Evolutionary conservation across 495 filamentous ascomycete genomes (phyloP).

Genomic region (Cercophora sp.): DNA sequence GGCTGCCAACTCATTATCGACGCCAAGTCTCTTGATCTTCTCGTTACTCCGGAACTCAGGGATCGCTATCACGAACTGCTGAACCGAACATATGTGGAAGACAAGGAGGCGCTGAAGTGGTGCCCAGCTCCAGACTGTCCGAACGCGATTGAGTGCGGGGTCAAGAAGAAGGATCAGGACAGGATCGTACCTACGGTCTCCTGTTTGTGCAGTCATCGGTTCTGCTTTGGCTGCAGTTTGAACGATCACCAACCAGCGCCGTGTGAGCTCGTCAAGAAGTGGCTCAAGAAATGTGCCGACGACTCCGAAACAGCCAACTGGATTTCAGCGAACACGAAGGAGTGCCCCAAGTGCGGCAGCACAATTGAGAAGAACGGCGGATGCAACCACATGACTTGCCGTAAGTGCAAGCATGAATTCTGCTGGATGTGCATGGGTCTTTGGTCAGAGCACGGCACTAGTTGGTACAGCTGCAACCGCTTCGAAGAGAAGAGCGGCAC

Average conservation of each 20-base stretch:
- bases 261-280: conserved; percentile 86
- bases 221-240: conserved; percentile 95
- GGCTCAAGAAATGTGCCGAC: conserved; percentile 97
- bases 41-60: conserved; percentile 71
- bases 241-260: conserved; percentile 92
- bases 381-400: conserved; percentile 99
- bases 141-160: conserved; percentile 81
- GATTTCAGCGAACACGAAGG: conserved; percentile 98
- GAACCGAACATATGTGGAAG: conserved; percentile 92
- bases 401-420: conserved; percentile 97
- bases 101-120: conserved; percentile 92
- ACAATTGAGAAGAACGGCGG: conserved; percentile 99
- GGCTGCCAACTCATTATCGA: conserved; percentile 88
- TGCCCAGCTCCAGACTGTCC: conserved; percentile 94
- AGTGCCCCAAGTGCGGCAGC: conserved; percentile 91
- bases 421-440: conserved; percentile 99
- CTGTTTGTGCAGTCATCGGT: conserved; percentile 77
- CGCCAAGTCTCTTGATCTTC: conserved; percentile 75
- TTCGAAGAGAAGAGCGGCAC: conserved; percentile 92
- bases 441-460: conserved; percentile 98
- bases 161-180: conserved; percentile 79
- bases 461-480: conserved; percentile 98
- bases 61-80: conserved; percentile 80
- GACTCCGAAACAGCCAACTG: conserved; percentile 98
- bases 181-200: conserved; percentile 84